Conservation (phyloP, 2,329 filamentous ascomycete genomes). For the Colletotrichum filicis region DNA sequence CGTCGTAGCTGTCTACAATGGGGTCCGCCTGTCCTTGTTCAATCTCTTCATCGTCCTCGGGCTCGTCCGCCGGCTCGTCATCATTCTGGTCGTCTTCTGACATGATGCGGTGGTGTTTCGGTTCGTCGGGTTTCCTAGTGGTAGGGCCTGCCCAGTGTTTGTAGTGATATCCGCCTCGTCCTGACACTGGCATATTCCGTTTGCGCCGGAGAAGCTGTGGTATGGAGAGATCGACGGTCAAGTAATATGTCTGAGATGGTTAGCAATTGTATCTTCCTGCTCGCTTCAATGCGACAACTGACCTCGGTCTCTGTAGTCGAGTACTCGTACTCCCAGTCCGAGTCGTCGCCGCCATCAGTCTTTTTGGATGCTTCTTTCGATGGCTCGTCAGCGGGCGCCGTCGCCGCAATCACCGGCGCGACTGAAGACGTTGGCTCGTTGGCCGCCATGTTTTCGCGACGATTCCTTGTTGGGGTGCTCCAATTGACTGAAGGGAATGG, state of each 20-base stretch:
- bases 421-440: conserved; percentile 16
- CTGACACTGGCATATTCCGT: conserved; percentile 37
- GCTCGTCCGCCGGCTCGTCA: conserved; percentile 34
- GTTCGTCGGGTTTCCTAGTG: conserved; percentile 36
- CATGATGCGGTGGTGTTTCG: conserved; percentile 35
- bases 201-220: conserved; percentile 61
- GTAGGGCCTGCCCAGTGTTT: conserved; percentile 52
- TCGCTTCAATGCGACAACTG: not conserved
- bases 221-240: conserved; percentile 72
- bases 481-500: not conserved
- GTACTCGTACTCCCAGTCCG: conserved; percentile 76
- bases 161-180: conserved; percentile 58
- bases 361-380: not conserved
- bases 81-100: conserved; percentile 39
- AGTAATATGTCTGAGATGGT: conserved; percentile 66
- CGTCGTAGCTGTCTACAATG: conserved; percentile 37
- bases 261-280: not conserved
- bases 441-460: conserved; percentile 19
- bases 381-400: conserved; percentile 14
- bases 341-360: conserved; percentile 58
- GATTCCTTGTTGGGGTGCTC: not conserved
- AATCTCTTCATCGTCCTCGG: conserved; percentile 42
- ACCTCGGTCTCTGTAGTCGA: conserved; percentile 72
- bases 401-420: conserved; percentile 15
- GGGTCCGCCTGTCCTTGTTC: conserved; percentile 28